A percentile compares a stretch with the other conserved stretches of the same genome.
These are phyloP conservation scores for Clavaria fumosa DNA, from an alignment of 768 basidiomycete species.

Conservation along the genomic window DNA sequence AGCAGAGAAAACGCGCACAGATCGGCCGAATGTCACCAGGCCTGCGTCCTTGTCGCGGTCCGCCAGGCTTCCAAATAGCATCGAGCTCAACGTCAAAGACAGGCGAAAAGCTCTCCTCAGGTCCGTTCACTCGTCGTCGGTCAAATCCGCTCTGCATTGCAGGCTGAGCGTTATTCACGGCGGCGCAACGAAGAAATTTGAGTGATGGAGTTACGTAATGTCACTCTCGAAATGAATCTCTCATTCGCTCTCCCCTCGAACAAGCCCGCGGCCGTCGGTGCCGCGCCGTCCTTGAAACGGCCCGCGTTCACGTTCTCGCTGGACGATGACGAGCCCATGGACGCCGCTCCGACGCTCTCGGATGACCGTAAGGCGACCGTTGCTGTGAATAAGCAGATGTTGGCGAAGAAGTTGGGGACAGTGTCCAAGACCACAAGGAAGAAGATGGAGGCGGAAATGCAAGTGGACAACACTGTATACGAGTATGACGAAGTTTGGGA, in stretches of 20 bases:
- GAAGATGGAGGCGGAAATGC: conserved; percentile 67
- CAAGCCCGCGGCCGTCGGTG: conserved; percentile 39
- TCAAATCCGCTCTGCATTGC: conserved; percentile 46
- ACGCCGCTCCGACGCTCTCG: conserved; percentile 31
- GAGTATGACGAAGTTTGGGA: conserved; percentile 97
- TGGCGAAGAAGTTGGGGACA: conserved; percentile 42
- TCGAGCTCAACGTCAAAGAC: conserved; percentile 31
- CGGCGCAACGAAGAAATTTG: conserved; percentile 6
- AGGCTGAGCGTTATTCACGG: conserved; percentile 1
- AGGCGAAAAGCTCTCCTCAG: conserved; percentile 67
- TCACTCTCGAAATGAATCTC: conserved; percentile 52
- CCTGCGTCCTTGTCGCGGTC: conserved; percentile 33
- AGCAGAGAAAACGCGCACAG: conserved; percentile 33
- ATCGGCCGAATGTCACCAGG: conserved; percentile 67
- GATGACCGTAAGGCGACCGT: conserved; percentile 23
- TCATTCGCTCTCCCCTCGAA: conserved; percentile 60
- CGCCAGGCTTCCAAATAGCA: conserved; percentile 19
- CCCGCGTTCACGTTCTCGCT: conserved; percentile 48
- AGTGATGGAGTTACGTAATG: conserved; percentile 7
- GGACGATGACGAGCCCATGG: conserved; percentile 45
- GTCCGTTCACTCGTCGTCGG: conserved; percentile 80
- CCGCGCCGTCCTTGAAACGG: conserved; percentile 32
- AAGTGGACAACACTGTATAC: conserved; percentile 70
- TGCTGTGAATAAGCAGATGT: conserved; percentile 37
- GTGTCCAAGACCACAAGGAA: conserved; percentile 49